A percentile compares a stretch with the other conserved stretches of the same genome.
phyloP scores from a whole-genome alignment of 2,329 filamentous ascomycete species.

The Diaporthe sp. region DNA sequence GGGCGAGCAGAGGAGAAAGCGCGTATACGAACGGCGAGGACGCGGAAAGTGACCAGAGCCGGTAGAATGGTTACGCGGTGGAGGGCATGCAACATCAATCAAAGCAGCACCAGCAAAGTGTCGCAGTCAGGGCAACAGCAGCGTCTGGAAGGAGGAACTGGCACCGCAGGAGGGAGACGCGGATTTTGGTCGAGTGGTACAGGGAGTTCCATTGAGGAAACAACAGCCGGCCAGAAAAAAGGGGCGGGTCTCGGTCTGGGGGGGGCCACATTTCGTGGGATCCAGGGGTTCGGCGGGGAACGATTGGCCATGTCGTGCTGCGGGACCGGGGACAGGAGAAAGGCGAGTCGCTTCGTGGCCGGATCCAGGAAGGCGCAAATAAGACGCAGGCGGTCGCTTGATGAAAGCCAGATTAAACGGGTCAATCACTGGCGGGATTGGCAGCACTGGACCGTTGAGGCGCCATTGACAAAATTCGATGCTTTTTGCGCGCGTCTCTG shows the following conservation, averaged over 20 bases:
- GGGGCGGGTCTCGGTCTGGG: slow-evolving; percentile 35
- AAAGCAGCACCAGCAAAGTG: slow-evolving; percentile 28
- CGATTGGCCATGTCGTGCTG: slow-evolving; percentile 38
- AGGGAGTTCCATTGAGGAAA: slow-evolving; percentile 39
- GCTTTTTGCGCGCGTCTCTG: slow-evolving; percentile 26
- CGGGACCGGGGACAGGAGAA: slow-evolving; percentile 21
- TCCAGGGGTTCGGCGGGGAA: slow-evolving; percentile 39
- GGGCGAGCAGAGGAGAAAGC: slow-evolving; percentile 6
- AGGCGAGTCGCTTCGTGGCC: slow-evolving; percentile 29
- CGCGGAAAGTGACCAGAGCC: slow-evolving; percentile 35
- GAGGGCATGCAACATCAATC: slow-evolving; percentile 38
- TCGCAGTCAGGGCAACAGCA: slow-evolving; percentile 14
- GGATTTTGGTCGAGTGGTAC: slow-evolving; percentile 34
- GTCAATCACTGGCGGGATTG: neutral
- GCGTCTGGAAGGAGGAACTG: slow-evolving; percentile 30
- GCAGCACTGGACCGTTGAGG: neutral
- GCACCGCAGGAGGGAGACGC: slow-evolving; percentile 20
- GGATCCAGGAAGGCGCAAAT: slow-evolving; percentile 25
- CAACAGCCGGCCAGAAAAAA: slow-evolving; percentile 32
- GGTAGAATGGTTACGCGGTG: slow-evolving; percentile 30
- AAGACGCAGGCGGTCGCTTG: slow-evolving; percentile 19
- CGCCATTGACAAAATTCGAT: slow-evolving; percentile 15
- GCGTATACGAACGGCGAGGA: slow-evolving; percentile 19
- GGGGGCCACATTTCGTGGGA: slow-evolving; percentile 17
- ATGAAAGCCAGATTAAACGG: slow-evolving; percentile 12